Base-by-base conservation (phyloP, 495 filamentous ascomycete species). In the Xanthoparmelia taractica region DNA sequence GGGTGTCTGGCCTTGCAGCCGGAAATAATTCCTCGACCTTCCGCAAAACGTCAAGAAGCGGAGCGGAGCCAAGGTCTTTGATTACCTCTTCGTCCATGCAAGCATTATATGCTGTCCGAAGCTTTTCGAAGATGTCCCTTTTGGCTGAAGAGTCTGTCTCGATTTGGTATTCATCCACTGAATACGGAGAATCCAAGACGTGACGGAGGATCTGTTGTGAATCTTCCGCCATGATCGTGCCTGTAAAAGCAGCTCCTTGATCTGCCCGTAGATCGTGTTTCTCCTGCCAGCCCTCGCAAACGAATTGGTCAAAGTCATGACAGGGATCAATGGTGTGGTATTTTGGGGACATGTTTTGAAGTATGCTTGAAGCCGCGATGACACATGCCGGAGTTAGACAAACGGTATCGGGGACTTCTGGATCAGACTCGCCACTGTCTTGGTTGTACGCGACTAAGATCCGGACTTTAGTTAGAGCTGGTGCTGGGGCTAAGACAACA, bases 191-290 rank as follows among this genome's bases (percentile, higher is more conserved):
- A 70, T 88, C 85, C 8, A 90, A 69, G 33, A 91, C 82, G 69
- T 85, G 84, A 40, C 84, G 80, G 13, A 90, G 80, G 15, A 80
- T 75, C 56, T 76, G 76, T 59, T 86, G 78, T 13, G 80, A 80
- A 54, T 82, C 79, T 68, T 87, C 82, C 27, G 69, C 72, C 80
- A 87, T 86, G 27, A 81, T 75, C 4, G 82, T 85, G 33, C 79
- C 79, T 11, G 81, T 79, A 60, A 84, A 85, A 29, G 82, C 78
- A 48, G 80, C 78, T 20, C 83, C 80, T 65, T 85, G 84, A 69
- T 89, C 86, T 25, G 85, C 73, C 6, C 85, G 82, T 64, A 90
- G 82, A 67, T 88, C 86, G 74, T 88, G 82, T 37, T 78, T 80
- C 33, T 82, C 77, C 50, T 77, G 73, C 81, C 85, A 89, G 23